These are phyloP conservation scores for Termitomyces sp. DNA, from an alignment of 768 basidiomycete species.

Conservation along the genomic window DNA sequence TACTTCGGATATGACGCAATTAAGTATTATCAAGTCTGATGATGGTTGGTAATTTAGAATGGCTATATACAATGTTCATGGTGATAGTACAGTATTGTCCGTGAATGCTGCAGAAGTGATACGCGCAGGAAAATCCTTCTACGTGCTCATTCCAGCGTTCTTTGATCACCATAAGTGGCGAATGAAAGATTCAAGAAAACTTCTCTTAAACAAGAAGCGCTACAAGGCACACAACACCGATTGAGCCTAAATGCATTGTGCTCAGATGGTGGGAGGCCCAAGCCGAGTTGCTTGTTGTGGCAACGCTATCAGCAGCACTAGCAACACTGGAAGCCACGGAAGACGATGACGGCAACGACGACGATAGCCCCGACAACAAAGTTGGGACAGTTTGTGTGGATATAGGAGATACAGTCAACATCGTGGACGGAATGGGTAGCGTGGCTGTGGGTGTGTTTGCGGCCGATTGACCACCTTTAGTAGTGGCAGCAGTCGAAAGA, in stretches of 20 bases:
- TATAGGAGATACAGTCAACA: not conserved
- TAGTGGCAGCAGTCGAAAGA: not conserved
- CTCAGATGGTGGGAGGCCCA: constrained; percentile 15
- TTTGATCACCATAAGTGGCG: constrained; percentile 1
- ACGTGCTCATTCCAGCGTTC: not conserved
- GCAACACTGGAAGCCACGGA: constrained; percentile 3
- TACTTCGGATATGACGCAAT: not conserved
- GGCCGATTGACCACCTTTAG: constrained; percentile 25
- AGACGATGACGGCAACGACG: not conserved
- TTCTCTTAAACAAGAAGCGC: constrained; percentile 11
- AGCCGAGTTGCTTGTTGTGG: constrained; percentile 22
- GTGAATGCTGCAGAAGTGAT: not conserved
- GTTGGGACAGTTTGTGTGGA: constrained; percentile 11
- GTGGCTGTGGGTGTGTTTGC: constrained; percentile 11
- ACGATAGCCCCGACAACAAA: not conserved
- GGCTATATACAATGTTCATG: constrained; percentile 6
- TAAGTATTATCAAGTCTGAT: not conserved
- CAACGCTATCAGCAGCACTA: constrained; percentile 14
- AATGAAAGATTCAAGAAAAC: not conserved
- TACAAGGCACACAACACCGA: constrained; percentile 17
- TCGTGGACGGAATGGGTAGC: not conserved
- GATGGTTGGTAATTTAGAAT: not conserved
- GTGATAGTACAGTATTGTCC: constrained; percentile 10
- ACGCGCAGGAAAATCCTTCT: not conserved
- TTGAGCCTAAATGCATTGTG: constrained; percentile 8